Evolutionary conservation across 2,329 filamentous ascomycete species (phyloP).

Genomic region (Colletotrichum kahawae): DNA sequence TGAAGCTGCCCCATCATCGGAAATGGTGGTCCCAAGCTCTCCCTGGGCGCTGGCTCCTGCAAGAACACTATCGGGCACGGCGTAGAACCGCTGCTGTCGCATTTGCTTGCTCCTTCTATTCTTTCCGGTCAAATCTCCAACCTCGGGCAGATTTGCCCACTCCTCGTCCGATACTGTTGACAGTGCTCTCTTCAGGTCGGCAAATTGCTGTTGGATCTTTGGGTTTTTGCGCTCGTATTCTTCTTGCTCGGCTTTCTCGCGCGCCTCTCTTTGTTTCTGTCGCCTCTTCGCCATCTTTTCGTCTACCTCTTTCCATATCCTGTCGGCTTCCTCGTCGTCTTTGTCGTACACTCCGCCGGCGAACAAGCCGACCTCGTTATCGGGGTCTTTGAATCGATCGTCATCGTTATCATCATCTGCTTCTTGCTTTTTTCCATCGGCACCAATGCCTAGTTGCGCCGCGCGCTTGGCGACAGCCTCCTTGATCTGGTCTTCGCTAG

Average conservation of each 20-base stretch:
- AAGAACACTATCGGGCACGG: constrained; percentile 94
- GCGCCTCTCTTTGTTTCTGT: constrained; percentile 90
- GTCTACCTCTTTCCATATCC: constrained; percentile 94
- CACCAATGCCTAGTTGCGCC: constrained; percentile 75
- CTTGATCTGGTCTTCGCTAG: constrained; percentile 97
- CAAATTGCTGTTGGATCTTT: constrained; percentile 97
- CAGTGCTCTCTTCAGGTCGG: constrained; percentile 90
- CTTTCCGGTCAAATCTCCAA: constrained; percentile 95
- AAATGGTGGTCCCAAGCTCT: constrained; percentile 87
- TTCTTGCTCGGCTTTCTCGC: constrained; percentile 87
- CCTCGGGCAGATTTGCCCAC: constrained; percentile 94
- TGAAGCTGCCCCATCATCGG: constrained; percentile 72
- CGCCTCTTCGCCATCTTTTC: constrained; percentile 95
- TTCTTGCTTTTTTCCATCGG: constrained; percentile 72
- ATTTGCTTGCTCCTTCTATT: constrained; percentile 87
- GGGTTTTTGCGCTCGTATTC: constrained; percentile 98
- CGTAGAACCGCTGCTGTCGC: constrained; percentile 86
- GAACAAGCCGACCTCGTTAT: constrained; percentile 96
- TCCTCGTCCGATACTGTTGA: constrained; percentile 91
- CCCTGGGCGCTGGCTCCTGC: constrained; percentile 81
- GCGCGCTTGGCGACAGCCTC: constrained; percentile 95
- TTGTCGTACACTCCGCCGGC: constrained; percentile 95
- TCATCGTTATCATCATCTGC: constrained; percentile 76
- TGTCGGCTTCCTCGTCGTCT: constrained; percentile 96
- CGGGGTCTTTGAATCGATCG: constrained; percentile 90